Percentiles rank a stretch among this genome's conserved stretches.
Evolutionary conservation across 2,329 filamentous ascomycete genomes (phyloP).

Genomic region (Kalaharituber pfeilii): DNA sequence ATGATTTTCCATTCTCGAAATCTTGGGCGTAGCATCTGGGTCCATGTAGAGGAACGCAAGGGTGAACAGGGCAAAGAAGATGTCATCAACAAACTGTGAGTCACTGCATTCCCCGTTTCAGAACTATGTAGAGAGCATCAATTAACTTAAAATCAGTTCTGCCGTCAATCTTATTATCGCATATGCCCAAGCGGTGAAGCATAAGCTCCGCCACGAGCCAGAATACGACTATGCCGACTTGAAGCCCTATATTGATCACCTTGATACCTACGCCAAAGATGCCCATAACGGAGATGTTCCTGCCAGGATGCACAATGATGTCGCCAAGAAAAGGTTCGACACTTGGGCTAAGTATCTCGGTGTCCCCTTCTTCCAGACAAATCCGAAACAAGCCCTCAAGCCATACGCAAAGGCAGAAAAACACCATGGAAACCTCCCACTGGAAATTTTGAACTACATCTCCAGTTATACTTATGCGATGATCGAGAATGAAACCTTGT

Average conservation of each 20-base stretch:
- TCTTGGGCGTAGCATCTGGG: constrained; percentile 58
- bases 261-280: constrained; percentile 55
- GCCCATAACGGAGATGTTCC: constrained; percentile 35
- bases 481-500: constrained; percentile 38
- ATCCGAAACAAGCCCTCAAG: constrained; percentile 64
- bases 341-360: constrained; percentile 44
- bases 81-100: constrained; percentile 47
- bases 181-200: constrained; percentile 62
- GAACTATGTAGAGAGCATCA: too few relatives aligned
- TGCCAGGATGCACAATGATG: constrained; percentile 3
- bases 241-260: constrained; percentile 47
- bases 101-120: constrained; percentile 3
- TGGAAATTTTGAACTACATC: constrained; percentile 62
- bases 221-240: constrained; percentile 62
- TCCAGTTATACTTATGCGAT: constrained; percentile 47
- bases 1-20: constrained; percentile 40
- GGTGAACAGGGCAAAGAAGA: constrained; percentile 44
- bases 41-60: constrained; percentile 49
- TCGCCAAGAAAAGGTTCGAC: not conserved
- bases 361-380: constrained; percentile 56
- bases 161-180: constrained; percentile 63
- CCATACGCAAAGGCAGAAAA: constrained; percentile 36
- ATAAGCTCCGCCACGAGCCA: constrained; percentile 69
- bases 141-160: constrained; percentile 34
- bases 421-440: constrained; percentile 64